Evolutionary conservation across 2,329 filamentous ascomycete genomes (phyloP).

Genomic region (Trichocomaceae sp.): DNA sequence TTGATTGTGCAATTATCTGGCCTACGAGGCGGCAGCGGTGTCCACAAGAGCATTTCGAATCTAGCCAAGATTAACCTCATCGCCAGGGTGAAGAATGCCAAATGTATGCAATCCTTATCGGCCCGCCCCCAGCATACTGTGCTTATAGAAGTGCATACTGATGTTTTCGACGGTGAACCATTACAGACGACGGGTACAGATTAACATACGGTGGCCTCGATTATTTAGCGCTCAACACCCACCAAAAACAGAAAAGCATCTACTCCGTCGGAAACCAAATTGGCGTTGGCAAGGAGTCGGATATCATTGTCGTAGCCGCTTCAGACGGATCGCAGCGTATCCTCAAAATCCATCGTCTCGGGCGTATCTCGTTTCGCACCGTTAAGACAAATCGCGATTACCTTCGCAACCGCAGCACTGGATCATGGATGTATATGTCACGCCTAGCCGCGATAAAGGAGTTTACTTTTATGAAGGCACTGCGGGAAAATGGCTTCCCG

Average conservation of each 20-base stretch:
- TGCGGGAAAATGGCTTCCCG: slow-evolving; percentile 76
- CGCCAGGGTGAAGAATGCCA: slow-evolving; percentile 86
- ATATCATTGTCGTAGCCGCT: slow-evolving; percentile 89
- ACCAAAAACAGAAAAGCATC: slow-evolving; percentile 70
- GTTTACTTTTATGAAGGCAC: slow-evolving; percentile 85
- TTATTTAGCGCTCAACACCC: slow-evolving; percentile 89
- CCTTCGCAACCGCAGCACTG: slow-evolving; percentile 69
- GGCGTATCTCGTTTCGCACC: slow-evolving; percentile 91
- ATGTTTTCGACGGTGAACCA: slow-evolving; percentile 4
- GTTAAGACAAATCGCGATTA: slow-evolving; percentile 97
- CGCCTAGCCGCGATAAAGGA: slow-evolving; percentile 89
- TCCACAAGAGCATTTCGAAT: slow-evolving; percentile 79
- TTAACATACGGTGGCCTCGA: slow-evolving; percentile 95
- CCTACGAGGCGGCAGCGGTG: slow-evolving; percentile 68
- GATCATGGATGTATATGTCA: slow-evolving; percentile 98
- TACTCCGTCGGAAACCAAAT: slow-evolving; percentile 94
- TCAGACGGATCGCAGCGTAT: slow-evolving; percentile 69
- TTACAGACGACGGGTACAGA: slow-evolving; percentile 78
- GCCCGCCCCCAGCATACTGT: too few species aligned
- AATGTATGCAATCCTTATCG: slow-evolving; percentile 48
- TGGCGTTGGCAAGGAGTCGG: slow-evolving; percentile 94
- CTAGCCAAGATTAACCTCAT: slow-evolving; percentile 91
- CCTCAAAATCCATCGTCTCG: slow-evolving; percentile 91
- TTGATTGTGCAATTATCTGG: slow-evolving; percentile 79
- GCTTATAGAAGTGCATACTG: not conserved